phyloP scores from a whole-genome alignment of 2,329 filamentous ascomycete species.

The Pseudogymnoascus sp. region DNA sequence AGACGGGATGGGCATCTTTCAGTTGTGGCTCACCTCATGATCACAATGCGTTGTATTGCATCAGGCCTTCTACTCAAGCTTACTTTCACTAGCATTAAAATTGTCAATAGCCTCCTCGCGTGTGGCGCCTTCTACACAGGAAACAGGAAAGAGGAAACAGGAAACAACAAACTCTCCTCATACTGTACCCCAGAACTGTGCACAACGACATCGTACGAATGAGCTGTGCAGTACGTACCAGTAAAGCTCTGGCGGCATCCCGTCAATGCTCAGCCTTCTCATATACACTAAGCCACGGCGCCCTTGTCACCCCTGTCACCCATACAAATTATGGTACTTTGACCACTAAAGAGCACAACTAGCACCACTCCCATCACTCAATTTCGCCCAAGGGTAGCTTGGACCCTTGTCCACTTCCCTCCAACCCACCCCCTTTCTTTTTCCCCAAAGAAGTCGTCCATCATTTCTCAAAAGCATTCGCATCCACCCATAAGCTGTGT shows the following conservation, averaged over 20 bases:
- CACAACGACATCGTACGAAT: not conserved
- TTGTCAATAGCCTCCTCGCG: not conserved
- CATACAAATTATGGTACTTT: not conserved
- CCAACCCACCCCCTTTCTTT: not conserved
- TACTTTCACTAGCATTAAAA: not conserved
- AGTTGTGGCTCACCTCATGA: not conserved
- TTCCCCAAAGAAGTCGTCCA: not conserved
- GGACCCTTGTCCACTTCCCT: not conserved
- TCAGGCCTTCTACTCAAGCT: not conserved
- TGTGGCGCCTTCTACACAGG: not conserved
- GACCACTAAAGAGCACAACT: not conserved
- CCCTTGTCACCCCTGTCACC: not conserved
- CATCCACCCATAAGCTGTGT: not conserved
- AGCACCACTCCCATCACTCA: not conserved
- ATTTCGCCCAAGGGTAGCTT: slow-evolving; percentile 7
- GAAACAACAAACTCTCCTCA: not conserved
- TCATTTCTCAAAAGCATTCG: not conserved
- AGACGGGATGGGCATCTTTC: not conserved
- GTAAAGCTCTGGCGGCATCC: not conserved
- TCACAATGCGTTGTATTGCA: not conserved
- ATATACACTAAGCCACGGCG: not conserved
- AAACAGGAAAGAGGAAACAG: not conserved
- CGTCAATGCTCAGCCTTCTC: not conserved
- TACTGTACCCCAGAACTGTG: not conserved
- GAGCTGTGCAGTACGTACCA: not conserved